Base-by-base conservation (phyloP, 2,329 filamentous ascomycete species). In the Fonsecaea monophora region DNA sequence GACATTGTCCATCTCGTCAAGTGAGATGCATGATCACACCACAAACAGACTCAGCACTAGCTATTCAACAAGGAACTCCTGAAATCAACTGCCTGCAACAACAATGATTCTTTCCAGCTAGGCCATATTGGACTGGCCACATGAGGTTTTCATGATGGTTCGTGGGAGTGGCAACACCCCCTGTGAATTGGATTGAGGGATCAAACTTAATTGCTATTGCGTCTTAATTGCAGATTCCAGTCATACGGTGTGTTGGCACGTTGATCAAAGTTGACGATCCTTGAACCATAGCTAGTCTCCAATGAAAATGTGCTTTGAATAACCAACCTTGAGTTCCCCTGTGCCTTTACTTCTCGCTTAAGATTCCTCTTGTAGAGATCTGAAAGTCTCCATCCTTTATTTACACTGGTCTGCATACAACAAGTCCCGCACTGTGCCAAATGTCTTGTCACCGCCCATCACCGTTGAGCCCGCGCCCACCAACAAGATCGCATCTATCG, bases 41-140 rank as follows among this genome's bases (percentile, higher is more conserved):
- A 62, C 30, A 53, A 66, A 8, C 25, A 62, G 32, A 58, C 38
- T 59, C 50, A 54, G 60, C 42, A 53, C 55, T 55, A 68, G 50
- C 60, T 68, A 60, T 54, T 64, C n/a, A 30, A n/a, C 30, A 62
- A 60, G 35, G 38, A 53, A 55, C 37, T 48, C 53, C 50, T 32
- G n/a, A 34, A 45, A 57, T 65, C 57, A 53, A 35, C 53, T 53
- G 57, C 35, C 42, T 53, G 25, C 60, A 60, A 55, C 50, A 35
- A 37, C 40, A 64, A 64, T 37, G 25, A 56, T 50, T 60, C 58
- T 56, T 65, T 65, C 60, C 64, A 65, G 37, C 59, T 65, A 53
- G 62, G 62, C 60, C 66, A 65, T 60, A 55, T 68, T 65, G 66
- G 58, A 62, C 57, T 60, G 66, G 59, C 53, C 42, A 61, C 59